Conservation (phyloP, 2,329 filamentous ascomycete genomes). For the Eutypella sp. region DNA sequence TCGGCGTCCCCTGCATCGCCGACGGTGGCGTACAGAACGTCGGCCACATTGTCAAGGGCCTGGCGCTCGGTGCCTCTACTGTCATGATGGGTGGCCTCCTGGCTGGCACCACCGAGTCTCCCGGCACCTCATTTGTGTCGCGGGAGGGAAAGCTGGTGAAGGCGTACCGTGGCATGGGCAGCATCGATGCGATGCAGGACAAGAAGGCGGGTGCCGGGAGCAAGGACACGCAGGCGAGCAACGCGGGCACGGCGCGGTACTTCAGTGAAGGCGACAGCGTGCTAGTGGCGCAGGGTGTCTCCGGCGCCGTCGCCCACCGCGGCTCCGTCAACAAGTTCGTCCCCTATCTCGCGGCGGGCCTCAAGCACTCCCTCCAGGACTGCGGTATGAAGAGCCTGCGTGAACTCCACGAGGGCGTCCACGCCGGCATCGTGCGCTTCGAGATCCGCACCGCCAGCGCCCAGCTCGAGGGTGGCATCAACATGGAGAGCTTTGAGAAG, state of each 20-base stretch:
- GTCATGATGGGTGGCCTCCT: constrained; percentile 99
- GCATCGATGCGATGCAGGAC: constrained; percentile 98
- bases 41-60: constrained; percentile 97
- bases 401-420: constrained; percentile 71
- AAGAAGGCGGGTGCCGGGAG: constrained; percentile 80
- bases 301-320: constrained; percentile 75
- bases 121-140: constrained; percentile 93
- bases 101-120: constrained; percentile 94
- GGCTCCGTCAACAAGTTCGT: constrained; percentile 91
- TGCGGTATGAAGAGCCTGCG: constrained; percentile 78
- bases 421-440: constrained; percentile 74
- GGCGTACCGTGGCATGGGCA: constrained; percentile 98
- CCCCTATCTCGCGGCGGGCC: constrained; percentile 88
- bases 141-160: constrained; percentile 97
- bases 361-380: constrained; percentile 97
- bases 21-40: constrained; percentile 98
- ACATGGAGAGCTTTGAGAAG: constrained; percentile 99
- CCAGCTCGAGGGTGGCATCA: constrained; percentile 93
- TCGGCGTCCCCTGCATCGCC: constrained; percentile 96
- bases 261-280: constrained; percentile 96
- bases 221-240: constrained; percentile 72
- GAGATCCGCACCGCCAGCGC: constrained; percentile 92
- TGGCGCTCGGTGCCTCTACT: constrained; percentile 87
- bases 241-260: constrained; percentile 94
- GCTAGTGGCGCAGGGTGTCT: constrained; percentile 94